A percentile compares a stretch with the other conserved stretches of the same genome.
phyloP scores from a whole-genome alignment of 331 rosid species.

The Phaseolus coccineus region DNA sequence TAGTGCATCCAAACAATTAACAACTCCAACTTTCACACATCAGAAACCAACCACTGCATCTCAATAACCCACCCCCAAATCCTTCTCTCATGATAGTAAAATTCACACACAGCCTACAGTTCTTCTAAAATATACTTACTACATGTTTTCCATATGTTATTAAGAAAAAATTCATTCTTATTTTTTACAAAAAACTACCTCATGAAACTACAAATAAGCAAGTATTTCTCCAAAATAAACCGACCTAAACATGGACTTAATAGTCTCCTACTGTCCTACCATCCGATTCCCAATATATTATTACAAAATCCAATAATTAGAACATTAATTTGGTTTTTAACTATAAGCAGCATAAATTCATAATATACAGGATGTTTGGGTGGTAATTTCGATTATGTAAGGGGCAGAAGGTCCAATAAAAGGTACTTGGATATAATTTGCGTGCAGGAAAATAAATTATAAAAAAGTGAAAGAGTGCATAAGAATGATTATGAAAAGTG shows the following conservation, averaged over 20 bases:
- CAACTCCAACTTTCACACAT: not conserved
- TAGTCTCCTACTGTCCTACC: not conserved
- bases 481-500: not conserved
- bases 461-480: not conserved
- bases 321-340: not conserved
- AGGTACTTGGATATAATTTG: not conserved
- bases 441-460: not conserved
- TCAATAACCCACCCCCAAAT: constrained; percentile 3
- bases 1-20: constrained; percentile 15
- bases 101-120: not conserved
- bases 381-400: not conserved
- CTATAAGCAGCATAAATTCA: constrained; percentile 10
- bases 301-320: not conserved
- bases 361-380: not conserved
- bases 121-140: not conserved
- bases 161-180: not conserved
- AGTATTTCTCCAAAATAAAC: not conserved
- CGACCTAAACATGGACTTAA: not conserved
- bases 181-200: not conserved
- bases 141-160: not conserved
- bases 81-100: not conserved
- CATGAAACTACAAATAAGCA: not conserved
- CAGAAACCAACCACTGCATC: not conserved
- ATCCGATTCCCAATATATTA: not conserved
- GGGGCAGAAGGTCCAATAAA: not conserved